Evolutionary conservation across 768 basidiomycete species (phyloP).

Genomic region (Tephrocybe sp.): DNA sequence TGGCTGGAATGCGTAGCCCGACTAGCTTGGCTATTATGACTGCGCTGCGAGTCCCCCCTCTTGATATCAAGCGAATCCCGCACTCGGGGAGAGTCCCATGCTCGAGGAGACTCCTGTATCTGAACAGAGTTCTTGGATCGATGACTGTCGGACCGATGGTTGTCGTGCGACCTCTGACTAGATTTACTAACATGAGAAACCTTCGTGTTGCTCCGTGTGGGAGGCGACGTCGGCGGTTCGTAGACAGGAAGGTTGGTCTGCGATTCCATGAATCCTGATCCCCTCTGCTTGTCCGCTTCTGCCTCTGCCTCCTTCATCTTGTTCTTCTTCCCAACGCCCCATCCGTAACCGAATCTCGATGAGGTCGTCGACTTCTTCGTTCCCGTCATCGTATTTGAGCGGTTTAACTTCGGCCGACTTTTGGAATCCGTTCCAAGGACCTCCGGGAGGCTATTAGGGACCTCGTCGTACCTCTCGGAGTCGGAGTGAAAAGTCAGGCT

Average conservation of each 20-base stretch:
- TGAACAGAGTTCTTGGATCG: conserved; percentile 4
- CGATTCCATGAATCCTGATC: conserved; percentile 26
- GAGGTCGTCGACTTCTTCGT: conserved; percentile 52
- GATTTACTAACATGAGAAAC: conserved; percentile 38
- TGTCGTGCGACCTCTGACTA: conserved; percentile 20
- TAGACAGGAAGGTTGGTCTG: conserved; percentile 39
- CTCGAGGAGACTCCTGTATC: not conserved
- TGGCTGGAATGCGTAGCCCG: conserved; percentile 18
- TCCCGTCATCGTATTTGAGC: conserved; percentile 56
- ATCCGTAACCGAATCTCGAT: conserved; percentile 68
- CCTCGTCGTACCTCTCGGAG: conserved; percentile 59
- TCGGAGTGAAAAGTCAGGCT: conserved; percentile 60
- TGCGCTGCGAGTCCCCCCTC: conserved; percentile 28
- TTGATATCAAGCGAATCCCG: conserved; percentile 14
- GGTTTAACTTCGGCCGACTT: conserved; percentile 41
- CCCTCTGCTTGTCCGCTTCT: conserved; percentile 24
- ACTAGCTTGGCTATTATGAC: conserved; percentile 23
- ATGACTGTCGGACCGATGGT: conserved; percentile 10
- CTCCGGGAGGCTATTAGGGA: conserved; percentile 33
- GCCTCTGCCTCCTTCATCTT: conserved; percentile 40
- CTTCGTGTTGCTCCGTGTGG: conserved; percentile 38
- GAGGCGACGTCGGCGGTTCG: conserved; percentile 34
- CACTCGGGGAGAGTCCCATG: conserved; percentile 12
- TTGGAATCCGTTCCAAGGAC: conserved; percentile 32
- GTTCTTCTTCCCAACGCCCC: conserved; percentile 61